Evolutionary conservation across 2,329 filamentous ascomycete genomes (phyloP), one percentile per base, ranked within the genome.

Genomic region (Knoxdaviesia proteae): DNA sequence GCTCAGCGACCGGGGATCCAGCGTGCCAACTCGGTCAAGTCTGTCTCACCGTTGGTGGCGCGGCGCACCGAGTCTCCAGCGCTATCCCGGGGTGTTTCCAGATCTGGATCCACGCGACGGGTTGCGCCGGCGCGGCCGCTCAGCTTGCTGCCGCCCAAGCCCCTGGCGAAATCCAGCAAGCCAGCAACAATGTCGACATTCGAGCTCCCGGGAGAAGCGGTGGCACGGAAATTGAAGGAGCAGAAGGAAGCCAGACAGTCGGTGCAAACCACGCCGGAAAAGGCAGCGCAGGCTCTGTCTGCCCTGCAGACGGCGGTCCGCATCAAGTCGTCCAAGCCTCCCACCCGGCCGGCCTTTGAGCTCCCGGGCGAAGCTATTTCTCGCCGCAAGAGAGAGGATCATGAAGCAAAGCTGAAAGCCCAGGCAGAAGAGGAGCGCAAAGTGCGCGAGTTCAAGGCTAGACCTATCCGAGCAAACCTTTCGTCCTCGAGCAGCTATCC

Each of bases 371-470:
- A 79, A 50, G 69, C 68, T 4, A 68, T 77, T 41, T 70, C 67
- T 3, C 60, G 65, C 2, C 59, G 63, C 32, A 71, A 74, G 58
- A 61, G 67, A 48, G 64, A 77, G 56, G 61, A 72, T 52, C 62
- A 65, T 43, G 66, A 75, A 50, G 61, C 69, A 45, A 67, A 64
- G 47, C 56, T 77, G 38, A 66, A 60, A 47, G 64, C 63, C 4
- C 64, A 76, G 50, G 71, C 74, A 49, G 72, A 77, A 48, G 73
- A 76, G 49, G 69, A 74, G 46, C 66, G 61, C 30, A 71, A 64
- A 54, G 65, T 67, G 44, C 69, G 74, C 44, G 71, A 77, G 50
- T 78, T 78, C 61, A 79, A 76, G 54, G 74, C 74, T 5, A 65
- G 65, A 34, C 74, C 74, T 11, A 53, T 72, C 35, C 66, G 67